Conservation (phyloP, 768 basidiomycete genomes). For the Mycena amicta region DNA sequence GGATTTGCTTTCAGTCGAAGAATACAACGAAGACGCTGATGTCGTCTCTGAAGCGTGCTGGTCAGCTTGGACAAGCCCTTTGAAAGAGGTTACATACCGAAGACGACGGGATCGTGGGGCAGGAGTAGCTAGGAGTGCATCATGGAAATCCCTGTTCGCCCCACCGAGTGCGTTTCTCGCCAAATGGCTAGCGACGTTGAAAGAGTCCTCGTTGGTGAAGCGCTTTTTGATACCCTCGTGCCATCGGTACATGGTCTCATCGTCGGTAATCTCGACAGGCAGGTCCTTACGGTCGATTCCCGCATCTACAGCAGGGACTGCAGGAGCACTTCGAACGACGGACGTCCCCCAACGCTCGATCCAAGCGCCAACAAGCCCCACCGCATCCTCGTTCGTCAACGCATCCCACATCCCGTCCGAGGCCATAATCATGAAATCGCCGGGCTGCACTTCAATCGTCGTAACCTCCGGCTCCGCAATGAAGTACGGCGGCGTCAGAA, state of each 20-base stretch:
- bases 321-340: not conserved
- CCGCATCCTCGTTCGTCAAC: constrained; percentile 55
- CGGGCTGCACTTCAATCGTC: constrained; percentile 40
- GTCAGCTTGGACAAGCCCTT: not conserved
- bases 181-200: constrained; percentile 52
- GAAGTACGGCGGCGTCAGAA: constrained; percentile 56
- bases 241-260: constrained; percentile 38
- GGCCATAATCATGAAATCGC: constrained; percentile 60
- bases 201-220: constrained; percentile 41
- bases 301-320: not conserved
- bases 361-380: constrained; percentile 51
- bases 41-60: constrained; percentile 15
- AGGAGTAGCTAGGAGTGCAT: constrained; percentile 41
- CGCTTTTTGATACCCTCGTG: constrained; percentile 41
- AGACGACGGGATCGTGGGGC: constrained; percentile 39
- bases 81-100: constrained; percentile 30
- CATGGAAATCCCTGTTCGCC: constrained; percentile 43
- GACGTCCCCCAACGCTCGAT: constrained; percentile 22
- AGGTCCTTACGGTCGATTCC: constrained; percentile 23
- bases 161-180: constrained; percentile 59
- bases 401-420: constrained; percentile 61
- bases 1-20: no score
- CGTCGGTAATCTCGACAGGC: constrained; percentile 35
- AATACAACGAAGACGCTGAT: not conserved
- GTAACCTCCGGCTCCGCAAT: constrained; percentile 58